Base-by-base conservation (phyloP, 805 yeast species). In the Yamadazyma sp. region DNA sequence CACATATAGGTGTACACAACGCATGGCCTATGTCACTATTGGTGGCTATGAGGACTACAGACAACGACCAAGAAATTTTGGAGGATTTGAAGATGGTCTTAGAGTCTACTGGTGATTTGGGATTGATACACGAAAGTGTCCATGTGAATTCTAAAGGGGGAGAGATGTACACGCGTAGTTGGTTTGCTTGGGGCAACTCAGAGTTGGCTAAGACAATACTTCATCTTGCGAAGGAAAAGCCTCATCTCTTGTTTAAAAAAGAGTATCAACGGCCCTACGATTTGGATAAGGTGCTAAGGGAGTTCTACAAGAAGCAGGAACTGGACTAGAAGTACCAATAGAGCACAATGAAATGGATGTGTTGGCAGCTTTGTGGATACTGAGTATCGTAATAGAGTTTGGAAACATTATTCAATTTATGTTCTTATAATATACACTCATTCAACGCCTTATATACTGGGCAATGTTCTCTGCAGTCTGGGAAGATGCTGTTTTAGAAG, bases 121-220 rank as follows among this genome's bases (percentile, higher is more conserved):
- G 96, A 0, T 67, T 88, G 39, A 80, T 88, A 77, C 96, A 88
- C 55, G 96, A 88, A 63, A 74, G 84, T 40, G 78, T 88, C 3
- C 64, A 83, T 41, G 95, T 87, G 7, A 71, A 80, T 48, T 62
- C 71, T 5, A 64, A 64, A 2, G 41, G 46, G 2, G 80, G 77
- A 1, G 39, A 43, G 7, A 59, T 58, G n/a, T 89, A 60, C 55
- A 84, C 95, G 0, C 66, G 96, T 42, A 77, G 93, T 2, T 88
- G 96, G 96, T 89, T 89, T 65, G 83, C 95, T 4, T 88, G 96
- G 96, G 84, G 95, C 49, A 88, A 88, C 55, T 80, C 95, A 1
- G 96, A 89, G 59, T 86, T 88, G 62, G 96, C 89, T 14, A 85
- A 85, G 58, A 82, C 95, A 1, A 81, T 88, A n/a, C 57, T 88